Evolutionary conservation across 257 asterid species (phyloP).

Genomic region (Ligustrum vulgare): DNA sequence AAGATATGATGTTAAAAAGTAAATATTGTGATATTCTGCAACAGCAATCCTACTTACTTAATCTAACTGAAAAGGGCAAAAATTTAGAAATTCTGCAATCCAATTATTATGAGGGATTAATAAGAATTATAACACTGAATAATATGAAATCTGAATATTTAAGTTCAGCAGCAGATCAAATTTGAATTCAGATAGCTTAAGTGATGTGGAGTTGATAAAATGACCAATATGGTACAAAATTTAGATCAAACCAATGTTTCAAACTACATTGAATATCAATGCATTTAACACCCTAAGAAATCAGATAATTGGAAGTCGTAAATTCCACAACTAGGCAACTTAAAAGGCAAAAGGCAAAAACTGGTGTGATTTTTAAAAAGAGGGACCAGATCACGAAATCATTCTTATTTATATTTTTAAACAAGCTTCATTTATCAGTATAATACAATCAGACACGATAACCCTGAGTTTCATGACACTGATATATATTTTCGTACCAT

Average conservation of each 20-base stretch:
- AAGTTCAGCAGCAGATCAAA: background rate
- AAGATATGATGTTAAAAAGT: background rate
- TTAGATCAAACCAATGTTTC: background rate
- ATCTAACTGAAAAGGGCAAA: constrained; percentile 5
- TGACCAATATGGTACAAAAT: constrained; percentile 4
- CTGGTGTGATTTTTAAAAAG: background rate
- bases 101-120: background rate
- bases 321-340: constrained; percentile 8
- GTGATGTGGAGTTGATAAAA: background rate
- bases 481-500: background rate
- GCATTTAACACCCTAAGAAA: background rate
- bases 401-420: background rate
- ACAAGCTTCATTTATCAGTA: background rate
- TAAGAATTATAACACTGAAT: background rate
- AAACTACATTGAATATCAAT: background rate
- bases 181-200: constrained; percentile 7
- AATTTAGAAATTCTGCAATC: background rate
- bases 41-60: constrained; percentile 2
- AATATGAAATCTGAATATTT: constrained; percentile 2
- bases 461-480: background rate
- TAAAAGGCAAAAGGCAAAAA: constrained; percentile 5
- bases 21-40: constrained; percentile 10
- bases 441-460: background rate
- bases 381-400: background rate
- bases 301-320: background rate